These are phyloP conservation scores for Golubevia sp. DNA, from an alignment of 1,284 basidiomycete species.

Conservation along the genomic window DNA sequence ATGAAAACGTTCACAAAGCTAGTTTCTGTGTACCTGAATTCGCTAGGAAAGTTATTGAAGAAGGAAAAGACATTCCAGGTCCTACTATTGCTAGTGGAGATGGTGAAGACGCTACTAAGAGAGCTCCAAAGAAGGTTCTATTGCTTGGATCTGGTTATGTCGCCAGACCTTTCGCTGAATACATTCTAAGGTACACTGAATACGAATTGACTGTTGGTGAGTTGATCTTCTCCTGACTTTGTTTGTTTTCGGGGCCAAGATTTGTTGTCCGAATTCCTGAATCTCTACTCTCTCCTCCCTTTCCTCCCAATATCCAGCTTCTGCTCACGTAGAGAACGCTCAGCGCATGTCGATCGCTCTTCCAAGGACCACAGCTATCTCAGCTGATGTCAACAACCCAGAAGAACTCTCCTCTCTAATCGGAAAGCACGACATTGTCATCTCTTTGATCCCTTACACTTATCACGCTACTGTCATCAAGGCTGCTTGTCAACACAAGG, in stretches of 20 bases:
- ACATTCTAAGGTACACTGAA: slow-evolving; percentile 79
- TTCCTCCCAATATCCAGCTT: slow-evolving; percentile 17
- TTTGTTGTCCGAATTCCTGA: background rate
- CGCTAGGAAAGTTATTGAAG: slow-evolving; percentile 67
- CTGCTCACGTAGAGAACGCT: slow-evolving; percentile 65
- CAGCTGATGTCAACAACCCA: slow-evolving; percentile 80
- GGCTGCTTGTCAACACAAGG: slow-evolving; percentile 92
- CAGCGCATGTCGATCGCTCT: slow-evolving; percentile 72
- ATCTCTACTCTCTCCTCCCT: slow-evolving; percentile 5
- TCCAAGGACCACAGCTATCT: slow-evolving; percentile 67
- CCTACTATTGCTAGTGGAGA: slow-evolving; percentile 64
- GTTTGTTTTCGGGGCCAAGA: slow-evolving; percentile 3
- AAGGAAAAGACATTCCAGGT: slow-evolving; percentile 46
- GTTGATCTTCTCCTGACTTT: slow-evolving; percentile 12
- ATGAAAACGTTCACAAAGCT: slow-evolving; percentile 76
- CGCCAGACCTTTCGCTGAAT: slow-evolving; percentile 90
- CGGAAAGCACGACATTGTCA: slow-evolving; percentile 86
- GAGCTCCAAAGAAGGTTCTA: slow-evolving; percentile 73
- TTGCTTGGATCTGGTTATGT: slow-evolving; percentile 95
- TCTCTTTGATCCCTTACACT: slow-evolving; percentile 95
- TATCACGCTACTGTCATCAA: slow-evolving; percentile 89
- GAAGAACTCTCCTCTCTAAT: slow-evolving; percentile 78
- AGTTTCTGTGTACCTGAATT: slow-evolving; percentile 94
- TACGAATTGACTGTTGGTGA: slow-evolving; percentile 83
- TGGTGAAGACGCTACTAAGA: slow-evolving; percentile 63